Conservation (phyloP, 495 filamentous ascomycete species). For the Pyronema domesticum region DNA sequence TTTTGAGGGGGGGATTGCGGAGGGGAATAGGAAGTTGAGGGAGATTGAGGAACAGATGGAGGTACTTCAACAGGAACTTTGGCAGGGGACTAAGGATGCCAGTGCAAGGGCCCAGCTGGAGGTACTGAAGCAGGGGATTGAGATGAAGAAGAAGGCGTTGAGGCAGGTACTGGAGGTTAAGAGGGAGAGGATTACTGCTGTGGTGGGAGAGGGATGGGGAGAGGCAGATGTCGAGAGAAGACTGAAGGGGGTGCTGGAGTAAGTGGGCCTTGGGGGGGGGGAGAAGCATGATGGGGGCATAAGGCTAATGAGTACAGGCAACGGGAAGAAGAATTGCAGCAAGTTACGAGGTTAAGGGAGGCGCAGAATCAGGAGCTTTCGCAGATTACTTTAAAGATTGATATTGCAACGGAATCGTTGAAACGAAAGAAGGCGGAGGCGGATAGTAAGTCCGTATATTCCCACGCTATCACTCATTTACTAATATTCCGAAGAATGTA, state of each 20-base stretch:
- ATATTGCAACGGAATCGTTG: constrained; percentile 39
- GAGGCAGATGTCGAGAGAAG: constrained; percentile 49
- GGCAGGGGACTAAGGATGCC: constrained; percentile 60
- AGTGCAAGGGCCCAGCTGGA: constrained; percentile 63
- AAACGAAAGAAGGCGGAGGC: constrained; percentile 44
- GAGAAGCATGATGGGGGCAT: too few relatives aligned
- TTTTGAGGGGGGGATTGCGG: constrained; percentile 50
- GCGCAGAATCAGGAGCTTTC: constrained; percentile 51
- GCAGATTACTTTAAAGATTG: constrained; percentile 62
- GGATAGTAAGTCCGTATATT: constrained; percentile 30
- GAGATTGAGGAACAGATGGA: constrained; percentile 49
- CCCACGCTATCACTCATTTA: too few relatives aligned
- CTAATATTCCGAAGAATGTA: constrained; percentile 13
- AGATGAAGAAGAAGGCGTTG: constrained; percentile 49
- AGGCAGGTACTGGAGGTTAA: constrained; percentile 59
- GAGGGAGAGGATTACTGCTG: constrained; percentile 42
- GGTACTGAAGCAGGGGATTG: constrained; percentile 55
- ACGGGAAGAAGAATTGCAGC: constrained; percentile 28
- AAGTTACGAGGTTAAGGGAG: constrained; percentile 52
- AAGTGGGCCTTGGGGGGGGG: constrained; percentile 6
- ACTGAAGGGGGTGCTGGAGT: constrained; percentile 47
- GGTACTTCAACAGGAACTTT: constrained; percentile 53
- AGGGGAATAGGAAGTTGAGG: constrained; percentile 43
- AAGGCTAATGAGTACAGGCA: constrained; percentile 5
- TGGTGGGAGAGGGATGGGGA: constrained; percentile 49